Evolutionary conservation across 2,329 filamentous ascomycete species (phyloP).

Genomic region (Monilinia aucupariae): DNA sequence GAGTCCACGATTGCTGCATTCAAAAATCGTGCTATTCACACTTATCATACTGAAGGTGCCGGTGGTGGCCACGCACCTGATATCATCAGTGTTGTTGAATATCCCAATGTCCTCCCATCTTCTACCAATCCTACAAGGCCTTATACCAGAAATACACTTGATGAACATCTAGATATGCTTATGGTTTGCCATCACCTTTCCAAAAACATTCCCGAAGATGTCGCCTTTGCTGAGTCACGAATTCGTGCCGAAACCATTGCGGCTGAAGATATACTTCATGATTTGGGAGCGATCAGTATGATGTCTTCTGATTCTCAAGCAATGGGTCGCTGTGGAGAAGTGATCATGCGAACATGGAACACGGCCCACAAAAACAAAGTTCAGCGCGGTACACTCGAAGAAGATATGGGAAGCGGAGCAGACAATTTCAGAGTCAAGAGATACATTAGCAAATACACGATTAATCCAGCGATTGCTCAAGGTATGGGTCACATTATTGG

Average conservation of each 20-base stretch:
- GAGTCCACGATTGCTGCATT: slow-evolving; percentile 84
- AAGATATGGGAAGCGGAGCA: slow-evolving; percentile 72
- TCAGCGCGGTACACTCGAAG: slow-evolving; percentile 68
- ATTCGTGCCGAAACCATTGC: slow-evolving; percentile 96
- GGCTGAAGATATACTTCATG: slow-evolving; percentile 91
- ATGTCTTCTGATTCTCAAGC: slow-evolving; percentile 94
- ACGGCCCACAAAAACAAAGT: slow-evolving; percentile 95
- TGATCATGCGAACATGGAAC: slow-evolving; percentile 90
- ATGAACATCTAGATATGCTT: slow-evolving; percentile 96
- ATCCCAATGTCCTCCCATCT: slow-evolving; percentile 79
- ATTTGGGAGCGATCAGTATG: slow-evolving; percentile 93
- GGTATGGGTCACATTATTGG: slow-evolving; percentile 85
- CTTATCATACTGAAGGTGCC: slow-evolving; percentile 94
- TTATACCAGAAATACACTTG: slow-evolving; percentile 85
- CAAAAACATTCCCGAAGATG: slow-evolving; percentile 89
- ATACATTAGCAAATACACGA: slow-evolving; percentile 92
- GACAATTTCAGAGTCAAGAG: slow-evolving; percentile 92
- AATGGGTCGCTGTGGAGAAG: slow-evolving; percentile 94
- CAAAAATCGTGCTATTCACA: slow-evolving; percentile 84
- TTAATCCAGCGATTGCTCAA: slow-evolving; percentile 88
- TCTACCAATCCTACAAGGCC: slow-evolving; percentile 91
- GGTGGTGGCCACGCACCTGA: slow-evolving; percentile 93
- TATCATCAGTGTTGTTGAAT: slow-evolving; percentile 89
- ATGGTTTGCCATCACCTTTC: slow-evolving; percentile 97
- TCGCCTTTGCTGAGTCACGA: slow-evolving; percentile 89